Percentiles rank a stretch among this genome's conserved stretches.
Conservation (phyloP, 768 basidiomycete genomes). For the Russula emetica region DNA sequence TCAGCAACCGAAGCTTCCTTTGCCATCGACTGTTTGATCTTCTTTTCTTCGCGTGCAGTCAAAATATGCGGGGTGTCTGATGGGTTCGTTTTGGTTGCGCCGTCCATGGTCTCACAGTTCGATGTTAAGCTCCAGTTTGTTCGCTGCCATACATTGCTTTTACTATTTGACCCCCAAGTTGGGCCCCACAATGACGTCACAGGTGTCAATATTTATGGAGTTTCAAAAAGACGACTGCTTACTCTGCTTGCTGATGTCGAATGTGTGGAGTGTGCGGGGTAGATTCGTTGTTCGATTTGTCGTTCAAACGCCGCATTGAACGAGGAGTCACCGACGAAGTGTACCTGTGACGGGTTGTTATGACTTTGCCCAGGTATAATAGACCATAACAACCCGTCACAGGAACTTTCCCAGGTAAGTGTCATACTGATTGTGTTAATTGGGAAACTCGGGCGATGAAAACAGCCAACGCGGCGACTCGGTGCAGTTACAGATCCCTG, state of each 20-base stretch:
- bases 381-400: too few relatives aligned
- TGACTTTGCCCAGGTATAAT: neutral
- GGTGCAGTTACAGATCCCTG: too few relatives aligned
- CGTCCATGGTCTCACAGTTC: neutral
- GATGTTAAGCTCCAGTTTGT: neutral
- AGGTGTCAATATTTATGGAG: neutral
- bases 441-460: too few relatives aligned
- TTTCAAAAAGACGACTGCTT: too few relatives aligned
- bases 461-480: too few relatives aligned
- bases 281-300: too few relatives aligned
- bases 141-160: too few relatives aligned
- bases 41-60: slow-evolving; percentile 26
- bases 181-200: neutral
- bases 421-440: too few relatives aligned
- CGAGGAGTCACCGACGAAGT: neutral
- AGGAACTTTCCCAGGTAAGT: too few relatives aligned
- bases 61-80: slow-evolving; percentile 3
- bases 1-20: slow-evolving; percentile 50
- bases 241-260: too few relatives aligned
- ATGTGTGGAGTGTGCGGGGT: neutral
- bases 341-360: neutral
- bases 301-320: neutral
- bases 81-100: slow-evolving; percentile 12
- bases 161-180: neutral
- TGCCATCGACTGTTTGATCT: slow-evolving; percentile 43